Evolutionary conservation across 2,329 filamentous ascomycete genomes (phyloP).

Genomic region (Exophiala sideris): DNA sequence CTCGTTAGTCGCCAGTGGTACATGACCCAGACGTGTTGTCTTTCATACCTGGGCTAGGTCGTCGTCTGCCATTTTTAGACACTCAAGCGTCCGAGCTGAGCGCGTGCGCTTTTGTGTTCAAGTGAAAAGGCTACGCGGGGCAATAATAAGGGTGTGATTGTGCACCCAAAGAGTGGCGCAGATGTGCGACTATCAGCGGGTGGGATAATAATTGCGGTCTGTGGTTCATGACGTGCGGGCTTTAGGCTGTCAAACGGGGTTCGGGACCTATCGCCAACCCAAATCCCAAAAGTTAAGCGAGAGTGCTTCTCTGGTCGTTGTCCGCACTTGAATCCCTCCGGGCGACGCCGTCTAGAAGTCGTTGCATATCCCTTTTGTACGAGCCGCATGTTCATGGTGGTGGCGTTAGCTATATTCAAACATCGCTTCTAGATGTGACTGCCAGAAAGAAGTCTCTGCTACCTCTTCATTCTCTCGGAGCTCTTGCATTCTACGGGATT

Average conservation of each 20-base stretch:
- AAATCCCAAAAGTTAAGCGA: constrained; percentile 1
- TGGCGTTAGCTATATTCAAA: too few species aligned
- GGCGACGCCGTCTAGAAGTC: too few species aligned
- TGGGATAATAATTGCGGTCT: too few species aligned
- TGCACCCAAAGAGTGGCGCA: background rate
- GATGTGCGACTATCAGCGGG: background rate
- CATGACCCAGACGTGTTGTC: background rate
- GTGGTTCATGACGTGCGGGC: background rate
- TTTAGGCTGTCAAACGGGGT: background rate
- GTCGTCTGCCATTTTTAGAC: constrained; percentile 57
- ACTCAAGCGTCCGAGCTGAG: background rate
- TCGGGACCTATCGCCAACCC: background rate
- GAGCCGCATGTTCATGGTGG: too few species aligned
- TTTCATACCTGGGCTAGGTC: constrained; percentile 59
- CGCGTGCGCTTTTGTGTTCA: background rate
- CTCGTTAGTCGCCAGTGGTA: constrained; percentile 6
- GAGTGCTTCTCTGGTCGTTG: background rate
- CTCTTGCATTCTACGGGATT: background rate
- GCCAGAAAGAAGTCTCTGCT: too few species aligned
- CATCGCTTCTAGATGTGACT: too few species aligned
- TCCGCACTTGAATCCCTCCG: background rate
- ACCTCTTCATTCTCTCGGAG: background rate
- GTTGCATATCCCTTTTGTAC: too few species aligned
- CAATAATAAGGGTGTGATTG: background rate
- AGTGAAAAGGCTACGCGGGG: constrained; percentile 11